A percentile compares a stretch with the other conserved stretches of the same genome.
Conservation (phyloP, 768 basidiomycete species). For the Mycena latifolia region DNA sequence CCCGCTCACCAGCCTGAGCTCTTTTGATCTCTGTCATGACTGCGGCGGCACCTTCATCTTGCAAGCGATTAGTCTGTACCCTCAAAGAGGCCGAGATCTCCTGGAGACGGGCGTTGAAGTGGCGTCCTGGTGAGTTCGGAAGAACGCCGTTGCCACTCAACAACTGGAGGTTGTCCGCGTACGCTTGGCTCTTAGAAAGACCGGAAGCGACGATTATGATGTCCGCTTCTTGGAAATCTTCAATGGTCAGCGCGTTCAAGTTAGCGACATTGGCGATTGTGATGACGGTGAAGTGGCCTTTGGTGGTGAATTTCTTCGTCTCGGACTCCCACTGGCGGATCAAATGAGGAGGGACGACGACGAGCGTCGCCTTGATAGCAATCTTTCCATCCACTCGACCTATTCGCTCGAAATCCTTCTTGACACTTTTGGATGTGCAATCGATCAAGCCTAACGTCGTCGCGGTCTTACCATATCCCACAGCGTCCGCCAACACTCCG, state of each 20-base stretch:
- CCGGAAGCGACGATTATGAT: slow-evolving; percentile 89
- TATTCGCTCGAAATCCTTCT: slow-evolving; percentile 68
- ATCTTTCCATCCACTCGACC: slow-evolving; percentile 73
- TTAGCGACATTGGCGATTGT: slow-evolving; percentile 77
- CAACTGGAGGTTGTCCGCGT: slow-evolving; percentile 79
- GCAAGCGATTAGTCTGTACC: slow-evolving; percentile 76
- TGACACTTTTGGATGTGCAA: slow-evolving; percentile 67
- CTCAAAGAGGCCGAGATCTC: slow-evolving; percentile 68
- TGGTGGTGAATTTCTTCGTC: slow-evolving; percentile 83
- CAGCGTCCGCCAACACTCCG: slow-evolving; percentile 95
- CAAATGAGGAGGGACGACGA: slow-evolving; percentile 91
- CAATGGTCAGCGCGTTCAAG: slow-evolving; percentile 78
- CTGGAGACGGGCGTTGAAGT: slow-evolving; percentile 88
- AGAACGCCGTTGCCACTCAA: slow-evolving; percentile 77
- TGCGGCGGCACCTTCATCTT: slow-evolving; percentile 69
- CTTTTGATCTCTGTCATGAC: slow-evolving; percentile 77
- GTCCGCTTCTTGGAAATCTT: slow-evolving; percentile 84
- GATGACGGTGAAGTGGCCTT: slow-evolving; percentile 70
- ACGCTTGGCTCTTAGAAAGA: slow-evolving; percentile 84
- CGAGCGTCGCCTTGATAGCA: slow-evolving; percentile 82
- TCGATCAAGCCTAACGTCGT: slow-evolving; percentile 93
- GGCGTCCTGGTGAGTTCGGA: slow-evolving; percentile 85
- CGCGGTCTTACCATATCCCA: slow-evolving; percentile 97
- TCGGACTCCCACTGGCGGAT: slow-evolving; percentile 93
- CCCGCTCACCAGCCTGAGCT: slow-evolving; percentile 67